Evolutionary conservation across 257 asterid genomes (phyloP), one percentile per base, ranked within the genome.

Genomic region (Eustoma russellianum): DNA sequence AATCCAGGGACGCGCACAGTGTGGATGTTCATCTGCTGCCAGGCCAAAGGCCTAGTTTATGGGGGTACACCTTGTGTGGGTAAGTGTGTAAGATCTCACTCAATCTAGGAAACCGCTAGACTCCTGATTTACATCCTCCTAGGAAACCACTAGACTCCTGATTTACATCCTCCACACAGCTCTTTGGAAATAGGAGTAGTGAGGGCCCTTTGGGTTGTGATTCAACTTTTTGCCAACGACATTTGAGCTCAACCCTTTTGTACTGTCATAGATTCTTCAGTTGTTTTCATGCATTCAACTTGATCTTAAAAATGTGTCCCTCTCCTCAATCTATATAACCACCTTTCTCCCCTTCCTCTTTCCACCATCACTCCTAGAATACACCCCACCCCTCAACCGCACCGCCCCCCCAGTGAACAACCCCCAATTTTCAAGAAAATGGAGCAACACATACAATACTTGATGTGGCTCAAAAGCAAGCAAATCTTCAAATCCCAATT

Each of bases 391-490:
- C 53, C 17, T 14, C 50, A 13, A n/a, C 49, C 33, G 5, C 14
- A 13, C 28, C 2, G 24, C 3, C 10, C 17, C 44, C 45, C 17
- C 13, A 1, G 4, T 12, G n/a, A 16, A 15, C 4, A 11, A 47
- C 5, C 17, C 19, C 51, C 11, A 14, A 46, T n/a, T 17, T 14
- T 38, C 7, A 15, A 35, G 14, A 11, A 55, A 55, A 55, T 65
- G 70, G 60, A 57, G 70, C 49, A 50, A 47, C 62, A 60, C 54
- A 47, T 56, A 44, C 57, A 57, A 33, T 60, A 64, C 66, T 30
- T 59, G 61, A 59, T 67, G 59, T 61, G 63, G 67, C 52, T 67
- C 64, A 67, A 68, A 49, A 70, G 47, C 71, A 70, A 67, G 41
- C 64, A 59, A 2, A 6, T 59, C 19, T 8, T 35, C 41, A 46